These are phyloP conservation scores for Zanthoxylum bungeanum DNA, from an alignment of 345 rosid species.

Conservation along the genomic window DNA sequence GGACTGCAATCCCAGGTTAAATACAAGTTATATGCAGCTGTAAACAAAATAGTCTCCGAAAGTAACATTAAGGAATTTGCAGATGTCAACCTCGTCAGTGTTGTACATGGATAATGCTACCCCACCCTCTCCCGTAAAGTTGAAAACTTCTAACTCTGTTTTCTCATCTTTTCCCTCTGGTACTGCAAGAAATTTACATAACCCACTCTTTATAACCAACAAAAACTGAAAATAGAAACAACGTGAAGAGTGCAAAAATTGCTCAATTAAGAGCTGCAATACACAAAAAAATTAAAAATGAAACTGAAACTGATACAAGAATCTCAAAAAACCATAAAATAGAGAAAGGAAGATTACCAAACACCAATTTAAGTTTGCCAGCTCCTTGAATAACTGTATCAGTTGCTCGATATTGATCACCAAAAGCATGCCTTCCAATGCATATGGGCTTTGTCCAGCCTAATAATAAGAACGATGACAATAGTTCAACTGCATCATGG, in stretches of 20 bases:
- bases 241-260: not conserved
- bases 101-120: conserved; percentile 93
- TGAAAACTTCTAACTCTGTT: conserved; percentile 74
- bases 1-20: conserved; percentile 51
- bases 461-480: conserved; percentile 21
- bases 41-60: not conserved
- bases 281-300: not conserved
- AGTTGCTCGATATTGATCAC: conserved; percentile 96
- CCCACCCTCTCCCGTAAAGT: conserved; percentile 90
- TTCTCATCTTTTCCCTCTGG: conserved; percentile 78
- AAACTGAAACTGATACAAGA: not conserved
- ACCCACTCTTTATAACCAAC: not conserved
- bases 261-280: not conserved
- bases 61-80: not conserved
- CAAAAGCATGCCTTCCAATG: conserved; percentile 99
- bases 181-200: conserved; percentile 33
- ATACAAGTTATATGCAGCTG: not conserved
- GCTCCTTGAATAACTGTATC: conserved; percentile 87
- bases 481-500: conserved; percentile 1
- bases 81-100: conserved; percentile 80
- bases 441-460: conserved; percentile 99
- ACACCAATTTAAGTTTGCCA: conserved; percentile 86
- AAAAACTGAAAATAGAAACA: not conserved
- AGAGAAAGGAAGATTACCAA: conserved; percentile 44
- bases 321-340: conserved; percentile 4